Conservation (phyloP, 345 rosid genomes). For the Eucalyptus urophylla region DNA sequence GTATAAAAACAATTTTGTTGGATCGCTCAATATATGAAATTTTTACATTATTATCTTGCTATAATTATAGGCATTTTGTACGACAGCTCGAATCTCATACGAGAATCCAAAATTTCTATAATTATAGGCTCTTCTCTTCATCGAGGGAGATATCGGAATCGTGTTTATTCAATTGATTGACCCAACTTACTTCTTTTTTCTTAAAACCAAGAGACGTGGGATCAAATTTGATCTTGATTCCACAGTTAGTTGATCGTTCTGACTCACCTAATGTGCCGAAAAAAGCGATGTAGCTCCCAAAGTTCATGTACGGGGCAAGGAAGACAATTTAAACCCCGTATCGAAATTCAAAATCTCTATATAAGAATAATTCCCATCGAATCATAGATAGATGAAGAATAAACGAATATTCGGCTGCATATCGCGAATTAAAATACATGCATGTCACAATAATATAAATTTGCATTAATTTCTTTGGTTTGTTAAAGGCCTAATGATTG, state of each 20-base stretch:
- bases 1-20: neutral
- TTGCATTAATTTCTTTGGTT: neutral
- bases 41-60: neutral
- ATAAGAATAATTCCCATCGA: neutral
- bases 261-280: neutral
- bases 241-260: rapidly evolving
- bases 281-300: rapidly evolving
- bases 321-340: neutral
- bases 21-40: neutral
- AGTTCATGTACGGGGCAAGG: neutral
- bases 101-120: no score
- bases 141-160: neutral
- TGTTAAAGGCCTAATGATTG: neutral
- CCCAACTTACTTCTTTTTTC: no score
- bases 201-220: neutral
- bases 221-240: neutral
- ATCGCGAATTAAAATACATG: rapidly evolving
- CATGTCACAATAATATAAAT: neutral
- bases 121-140: rapidly evolving
- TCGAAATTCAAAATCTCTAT: no score
- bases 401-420: no score
- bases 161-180: neutral
- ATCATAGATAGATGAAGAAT: neutral
- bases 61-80: no score
- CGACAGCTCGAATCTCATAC: rapidly evolving